phyloP scores from a whole-genome alignment of 257 asterid genomes.

The Solanum tarapatanum region DNA sequence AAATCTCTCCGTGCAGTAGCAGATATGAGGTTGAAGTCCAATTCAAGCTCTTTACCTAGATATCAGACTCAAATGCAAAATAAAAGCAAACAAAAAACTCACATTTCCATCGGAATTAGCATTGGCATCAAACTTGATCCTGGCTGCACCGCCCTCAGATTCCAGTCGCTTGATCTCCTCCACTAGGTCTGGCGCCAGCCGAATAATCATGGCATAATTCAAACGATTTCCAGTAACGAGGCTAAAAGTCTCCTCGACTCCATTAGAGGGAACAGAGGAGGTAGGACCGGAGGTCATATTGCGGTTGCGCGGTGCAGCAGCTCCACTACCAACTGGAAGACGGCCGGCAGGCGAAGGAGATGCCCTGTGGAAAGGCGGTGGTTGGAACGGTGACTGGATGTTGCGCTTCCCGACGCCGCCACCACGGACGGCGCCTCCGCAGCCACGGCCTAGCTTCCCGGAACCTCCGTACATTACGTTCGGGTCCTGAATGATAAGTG shows the following conservation, averaged over 20 bases:
- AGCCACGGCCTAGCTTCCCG: conserved; percentile 68
- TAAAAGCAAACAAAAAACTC: conserved; percentile 17
- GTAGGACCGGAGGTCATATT: conserved; percentile 22
- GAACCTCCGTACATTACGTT: conserved; percentile 54
- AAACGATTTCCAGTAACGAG: conserved; percentile 71
- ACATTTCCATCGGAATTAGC: conserved; percentile 71
- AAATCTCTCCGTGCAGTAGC: not conserved
- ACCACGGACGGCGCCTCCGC: conserved; percentile 57
- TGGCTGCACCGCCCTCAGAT: conserved; percentile 57
- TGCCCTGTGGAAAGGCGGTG: conserved; percentile 54
- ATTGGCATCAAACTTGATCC: conserved; percentile 79
- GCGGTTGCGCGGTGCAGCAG: conserved; percentile 37
- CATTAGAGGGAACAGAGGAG: conserved; percentile 19
- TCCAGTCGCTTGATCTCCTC: conserved; percentile 98
- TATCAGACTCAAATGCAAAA: not conserved
- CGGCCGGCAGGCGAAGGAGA: conserved; percentile 37
- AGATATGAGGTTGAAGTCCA: not conserved
- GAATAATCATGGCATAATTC: conserved; percentile 80
- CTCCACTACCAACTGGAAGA: conserved; percentile 39
- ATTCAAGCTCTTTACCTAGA: not conserved
- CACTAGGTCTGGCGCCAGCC: conserved; percentile 80
- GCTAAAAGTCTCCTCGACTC: conserved; percentile 63
- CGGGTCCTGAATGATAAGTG: not conserved
- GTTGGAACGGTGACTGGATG: conserved; percentile 28
- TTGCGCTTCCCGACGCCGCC: conserved; percentile 51